Conservation (phyloP, 345 rosid genomes). For the Brassica incana region DNA sequence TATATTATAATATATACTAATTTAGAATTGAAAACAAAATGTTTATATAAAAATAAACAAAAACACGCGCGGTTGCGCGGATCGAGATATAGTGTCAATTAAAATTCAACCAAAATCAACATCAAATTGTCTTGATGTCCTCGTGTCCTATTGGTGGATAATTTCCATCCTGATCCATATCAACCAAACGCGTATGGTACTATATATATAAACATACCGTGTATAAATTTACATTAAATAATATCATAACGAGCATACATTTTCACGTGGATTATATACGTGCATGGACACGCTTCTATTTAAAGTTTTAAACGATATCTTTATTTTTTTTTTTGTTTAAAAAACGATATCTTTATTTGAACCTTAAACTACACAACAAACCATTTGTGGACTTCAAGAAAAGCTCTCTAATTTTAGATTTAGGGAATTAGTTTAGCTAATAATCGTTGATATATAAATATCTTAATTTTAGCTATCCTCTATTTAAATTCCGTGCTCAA, state of each 20-base stretch:
- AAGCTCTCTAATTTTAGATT: not conserved
- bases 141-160: slow-evolving; percentile 31
- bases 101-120: not conserved
- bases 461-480: too few relatives aligned
- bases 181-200: slow-evolving; percentile 1
- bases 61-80: too few relatives aligned
- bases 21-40: too few relatives aligned
- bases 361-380: not conserved
- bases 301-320: not conserved
- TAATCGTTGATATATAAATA: not conserved
- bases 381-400: not conserved
- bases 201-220: not conserved
- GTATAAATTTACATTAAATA: not conserved
- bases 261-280: slow-evolving; percentile 19
- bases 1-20: too few relatives aligned
- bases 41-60: too few relatives aligned
- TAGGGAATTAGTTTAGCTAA: not conserved
- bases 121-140: slow-evolving; percentile 19
- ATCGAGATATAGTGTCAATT: not conserved
- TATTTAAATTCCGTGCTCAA: too few relatives aligned
- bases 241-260: not conserved
- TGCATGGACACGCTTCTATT: not conserved
- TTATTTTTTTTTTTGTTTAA: too few relatives aligned
- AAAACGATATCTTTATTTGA: too few relatives aligned
- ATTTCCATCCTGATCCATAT: slow-evolving; percentile 9